These are phyloP conservation scores for Xylaria sp. DNA, from an alignment of 2,329 filamentous ascomycete genomes.

Conservation along the genomic window DNA sequence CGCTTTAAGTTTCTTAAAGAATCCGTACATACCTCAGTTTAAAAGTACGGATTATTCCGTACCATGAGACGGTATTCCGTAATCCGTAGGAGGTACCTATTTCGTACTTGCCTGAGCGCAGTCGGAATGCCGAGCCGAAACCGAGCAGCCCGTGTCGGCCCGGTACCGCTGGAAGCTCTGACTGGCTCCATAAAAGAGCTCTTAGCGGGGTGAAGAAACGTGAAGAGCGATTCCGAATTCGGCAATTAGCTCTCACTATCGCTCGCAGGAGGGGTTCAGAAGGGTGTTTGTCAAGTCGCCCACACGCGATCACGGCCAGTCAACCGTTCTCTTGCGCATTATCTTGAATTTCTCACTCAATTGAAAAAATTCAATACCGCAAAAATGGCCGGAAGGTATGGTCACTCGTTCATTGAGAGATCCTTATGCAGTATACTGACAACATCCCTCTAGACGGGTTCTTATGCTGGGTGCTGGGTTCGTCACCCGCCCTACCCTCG, in stretches of 20 bases:
- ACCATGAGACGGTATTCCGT: background rate
- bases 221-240: conserved; percentile 11
- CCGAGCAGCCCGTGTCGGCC: background rate
- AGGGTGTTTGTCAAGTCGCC: background rate
- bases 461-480: conserved; percentile 47
- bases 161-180: background rate
- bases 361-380: background rate
- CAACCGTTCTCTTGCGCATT: background rate
- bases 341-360: background rate
- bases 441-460: conserved; percentile 25
- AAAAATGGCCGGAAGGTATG: conserved; percentile 13
- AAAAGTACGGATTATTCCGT: too few species aligned
- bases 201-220: background rate
- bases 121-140: background rate
- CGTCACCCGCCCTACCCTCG: conserved; percentile 51
- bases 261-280: conserved; percentile 5
- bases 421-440: background rate
- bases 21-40: too few species aligned
- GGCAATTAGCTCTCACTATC: conserved; percentile 11
- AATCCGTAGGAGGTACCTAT: too few species aligned
- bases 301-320: background rate
- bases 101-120: background rate
- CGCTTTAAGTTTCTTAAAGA: too few species aligned
- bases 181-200: background rate
- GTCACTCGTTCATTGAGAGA: background rate